Evolutionary conservation across 208 protist species (phyloP).

Genomic region (Acanthamoeba royreba): DNA sequence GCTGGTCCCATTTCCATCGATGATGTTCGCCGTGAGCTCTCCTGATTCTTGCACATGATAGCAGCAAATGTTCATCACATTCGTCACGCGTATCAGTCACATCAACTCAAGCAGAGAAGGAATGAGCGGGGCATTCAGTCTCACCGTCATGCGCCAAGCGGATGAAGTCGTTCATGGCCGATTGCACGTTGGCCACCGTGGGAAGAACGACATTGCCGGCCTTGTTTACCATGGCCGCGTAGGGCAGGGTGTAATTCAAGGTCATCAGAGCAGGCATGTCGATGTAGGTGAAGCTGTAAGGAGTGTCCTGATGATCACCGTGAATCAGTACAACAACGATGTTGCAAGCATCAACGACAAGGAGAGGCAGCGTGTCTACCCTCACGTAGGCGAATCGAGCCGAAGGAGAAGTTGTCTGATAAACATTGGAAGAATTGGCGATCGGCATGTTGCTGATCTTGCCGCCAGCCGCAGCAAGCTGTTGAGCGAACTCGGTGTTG

Average conservation of each 20-base stretch:
- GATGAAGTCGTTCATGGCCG: slow-evolving; percentile 21
- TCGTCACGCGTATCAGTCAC: too few species aligned
- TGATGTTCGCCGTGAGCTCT: background rate
- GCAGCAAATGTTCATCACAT: too few species aligned
- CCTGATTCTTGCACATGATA: too few species aligned
- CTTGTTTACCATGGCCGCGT: background rate
- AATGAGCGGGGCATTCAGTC: too few species aligned
- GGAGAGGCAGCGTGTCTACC: background rate
- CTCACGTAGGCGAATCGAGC: background rate
- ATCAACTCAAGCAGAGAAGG: too few species aligned
- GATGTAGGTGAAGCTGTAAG: background rate
- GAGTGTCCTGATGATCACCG: background rate
- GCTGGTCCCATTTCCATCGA: background rate
- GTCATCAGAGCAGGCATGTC: background rate
- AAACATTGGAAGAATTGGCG: too few species aligned
- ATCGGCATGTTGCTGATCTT: background rate
- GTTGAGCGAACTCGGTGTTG: background rate
- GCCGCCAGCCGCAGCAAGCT: background rate
- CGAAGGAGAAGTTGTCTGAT: too few species aligned
- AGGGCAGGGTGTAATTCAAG: background rate
- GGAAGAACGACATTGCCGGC: background rate
- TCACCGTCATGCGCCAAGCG: background rate
- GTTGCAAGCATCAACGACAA: too few species aligned
- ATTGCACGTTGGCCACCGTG: background rate
- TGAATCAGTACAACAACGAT: too few species aligned